phyloP scores from a whole-genome alignment of 176 grass and related monocot species.

The Rhynchospora breviuscula region DNA sequence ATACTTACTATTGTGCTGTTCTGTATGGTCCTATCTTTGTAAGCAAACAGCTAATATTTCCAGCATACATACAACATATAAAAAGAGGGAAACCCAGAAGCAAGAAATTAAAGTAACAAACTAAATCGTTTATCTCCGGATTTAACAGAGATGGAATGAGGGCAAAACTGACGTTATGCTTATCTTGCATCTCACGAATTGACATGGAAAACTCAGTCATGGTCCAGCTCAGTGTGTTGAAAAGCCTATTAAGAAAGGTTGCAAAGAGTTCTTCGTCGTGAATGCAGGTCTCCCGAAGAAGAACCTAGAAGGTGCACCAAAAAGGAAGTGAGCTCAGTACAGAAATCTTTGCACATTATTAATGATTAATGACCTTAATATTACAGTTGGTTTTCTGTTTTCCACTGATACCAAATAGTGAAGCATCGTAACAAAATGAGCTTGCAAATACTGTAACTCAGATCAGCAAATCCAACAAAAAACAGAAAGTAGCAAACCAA shows the following conservation, averaged over 20 bases:
- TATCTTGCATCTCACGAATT: constrained; percentile 95
- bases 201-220: constrained; percentile 92
- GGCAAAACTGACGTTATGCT: constrained; percentile 43
- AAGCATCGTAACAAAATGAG: background rate
- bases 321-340: constrained; percentile 5
- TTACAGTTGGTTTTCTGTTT: background rate
- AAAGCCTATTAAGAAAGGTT: constrained; percentile 77
- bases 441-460: background rate
- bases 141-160: background rate
- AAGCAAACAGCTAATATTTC: background rate
- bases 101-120: background rate
- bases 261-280: constrained; percentile 66
- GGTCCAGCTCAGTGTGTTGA: constrained; percentile 84
- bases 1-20: background rate
- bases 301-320: constrained; percentile 39
- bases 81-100: background rate
- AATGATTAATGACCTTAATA: background rate
- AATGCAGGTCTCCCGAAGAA: constrained; percentile 60
- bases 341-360: background rate
- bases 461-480: background rate
- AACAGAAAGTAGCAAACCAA: background rate
- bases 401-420: background rate
- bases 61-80: background rate
- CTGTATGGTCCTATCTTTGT: background rate
- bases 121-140: too few species aligned